Conservation (phyloP, 1,284 basidiomycete genomes). For the Gymnopus androsaceus region DNA sequence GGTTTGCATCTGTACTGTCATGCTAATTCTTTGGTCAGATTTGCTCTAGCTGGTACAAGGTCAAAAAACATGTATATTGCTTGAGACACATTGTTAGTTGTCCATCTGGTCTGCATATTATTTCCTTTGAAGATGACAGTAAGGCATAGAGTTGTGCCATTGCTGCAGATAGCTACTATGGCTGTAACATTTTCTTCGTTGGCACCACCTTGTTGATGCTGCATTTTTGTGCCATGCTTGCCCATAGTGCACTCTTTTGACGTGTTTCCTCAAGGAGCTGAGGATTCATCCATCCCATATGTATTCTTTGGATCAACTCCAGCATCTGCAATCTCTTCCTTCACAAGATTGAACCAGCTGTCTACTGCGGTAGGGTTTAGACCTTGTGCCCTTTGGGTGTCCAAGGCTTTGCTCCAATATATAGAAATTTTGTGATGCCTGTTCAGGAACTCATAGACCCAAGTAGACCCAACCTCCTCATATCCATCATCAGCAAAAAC, state of each 20-base stretch:
- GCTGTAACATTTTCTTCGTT: slow-evolving; percentile 33
- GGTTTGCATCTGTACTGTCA: too few species aligned
- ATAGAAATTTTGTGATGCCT: slow-evolving; percentile 12
- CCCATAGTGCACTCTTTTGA: slow-evolving; percentile 18
- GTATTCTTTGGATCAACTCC: slow-evolving; percentile 18
- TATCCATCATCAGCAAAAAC: too few species aligned
- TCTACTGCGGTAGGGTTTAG: slow-evolving; percentile 22
- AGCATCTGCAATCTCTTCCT: slow-evolving; percentile 19
- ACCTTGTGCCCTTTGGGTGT: slow-evolving; percentile 18
- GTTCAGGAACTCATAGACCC: slow-evolving; percentile 1
- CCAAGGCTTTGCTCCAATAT: slow-evolving; percentile 22
- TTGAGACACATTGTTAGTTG: slow-evolving; percentile 27
- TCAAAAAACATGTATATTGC: slow-evolving; percentile 26
- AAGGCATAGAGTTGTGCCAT: slow-evolving; percentile 30
- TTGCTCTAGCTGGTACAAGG: not conserved
- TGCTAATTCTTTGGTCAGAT: slow-evolving; percentile 2
- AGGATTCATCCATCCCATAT: slow-evolving; percentile 26
- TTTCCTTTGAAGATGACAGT: slow-evolving; percentile 40
- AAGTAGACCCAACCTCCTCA: not conserved
- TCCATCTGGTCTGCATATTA: slow-evolving; percentile 28
- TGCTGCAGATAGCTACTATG: slow-evolving; percentile 36
- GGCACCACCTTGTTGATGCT: slow-evolving; percentile 27
- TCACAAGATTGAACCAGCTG: slow-evolving; percentile 21
- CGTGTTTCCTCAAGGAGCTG: slow-evolving; percentile 17
- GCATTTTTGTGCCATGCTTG: slow-evolving; percentile 23